A percentile compares a stretch with the other conserved stretches of the same genome.
Evolutionary conservation across 2,329 filamentous ascomycete species (phyloP).

Genomic region (Pseudogymnoascus destructans): DNA sequence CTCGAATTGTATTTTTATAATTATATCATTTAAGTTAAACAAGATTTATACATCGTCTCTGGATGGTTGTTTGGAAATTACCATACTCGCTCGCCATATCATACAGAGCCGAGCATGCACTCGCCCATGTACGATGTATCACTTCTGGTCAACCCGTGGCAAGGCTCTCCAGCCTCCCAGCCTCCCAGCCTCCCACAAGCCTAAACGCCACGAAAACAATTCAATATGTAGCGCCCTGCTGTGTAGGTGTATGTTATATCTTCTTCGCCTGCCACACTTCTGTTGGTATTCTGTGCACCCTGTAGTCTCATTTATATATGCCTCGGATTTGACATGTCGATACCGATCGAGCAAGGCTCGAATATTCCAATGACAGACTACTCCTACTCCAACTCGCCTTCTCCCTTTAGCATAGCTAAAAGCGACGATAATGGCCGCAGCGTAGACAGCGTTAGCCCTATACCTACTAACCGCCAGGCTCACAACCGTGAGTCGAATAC

Average conservation of each 20-base stretch:
- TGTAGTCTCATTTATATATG: neutral
- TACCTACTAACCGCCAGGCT: neutral
- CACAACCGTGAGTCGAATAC: neutral
- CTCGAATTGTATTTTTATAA: neutral
- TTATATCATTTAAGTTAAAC: neutral
- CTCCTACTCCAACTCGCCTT: neutral
- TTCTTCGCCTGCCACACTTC: neutral
- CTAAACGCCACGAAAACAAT: neutral
- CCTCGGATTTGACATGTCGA: neutral
- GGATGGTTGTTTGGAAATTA: neutral
- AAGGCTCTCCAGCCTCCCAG: neutral
- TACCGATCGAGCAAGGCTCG: neutral
- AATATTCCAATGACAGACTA: neutral
- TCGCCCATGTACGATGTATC: neutral
- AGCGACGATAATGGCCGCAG: neutral
- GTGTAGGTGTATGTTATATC: neutral
- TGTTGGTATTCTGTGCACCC: neutral
- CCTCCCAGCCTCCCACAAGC: neutral
- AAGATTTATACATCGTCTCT: neutral
- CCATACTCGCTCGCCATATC: neutral
- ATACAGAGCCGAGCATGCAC: neutral
- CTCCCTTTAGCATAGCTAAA: neutral
- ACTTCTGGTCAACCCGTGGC: neutral
- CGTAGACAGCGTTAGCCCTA: neutral
- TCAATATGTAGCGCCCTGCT: neutral